Conservation (phyloP, 2,329 filamentous ascomycete genomes). For the Nothophoma quercina region DNA sequence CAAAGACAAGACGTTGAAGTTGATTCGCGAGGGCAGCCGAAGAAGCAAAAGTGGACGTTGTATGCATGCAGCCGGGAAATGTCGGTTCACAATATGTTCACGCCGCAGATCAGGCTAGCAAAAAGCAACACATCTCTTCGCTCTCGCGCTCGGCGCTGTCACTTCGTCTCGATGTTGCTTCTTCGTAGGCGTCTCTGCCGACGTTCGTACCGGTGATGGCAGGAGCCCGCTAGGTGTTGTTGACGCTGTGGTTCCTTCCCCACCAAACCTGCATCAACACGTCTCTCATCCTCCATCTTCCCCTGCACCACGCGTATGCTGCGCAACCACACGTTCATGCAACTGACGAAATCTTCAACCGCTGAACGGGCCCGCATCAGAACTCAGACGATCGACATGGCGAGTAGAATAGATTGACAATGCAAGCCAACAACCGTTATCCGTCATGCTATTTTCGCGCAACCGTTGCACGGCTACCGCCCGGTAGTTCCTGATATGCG, state of each 20-base stretch:
- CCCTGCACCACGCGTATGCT: slow-evolving; percentile 14
- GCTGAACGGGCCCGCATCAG: not conserved
- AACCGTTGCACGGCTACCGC: slow-evolving; percentile 9
- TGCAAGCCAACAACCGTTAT: slow-evolving; percentile 13
- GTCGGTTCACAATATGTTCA: slow-evolving; percentile 3
- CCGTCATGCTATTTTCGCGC: slow-evolving; percentile 9
- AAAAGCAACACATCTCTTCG: not conserved
- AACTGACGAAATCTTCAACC: not conserved
- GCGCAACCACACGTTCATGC: slow-evolving; percentile 9
- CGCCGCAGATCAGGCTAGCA: not conserved
- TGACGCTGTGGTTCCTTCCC: not conserved
- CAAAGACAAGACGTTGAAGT: slow-evolving; percentile 3
- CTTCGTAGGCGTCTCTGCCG: not conserved
- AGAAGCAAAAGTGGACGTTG: not conserved
- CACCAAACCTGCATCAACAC: not conserved
- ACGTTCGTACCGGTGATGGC: not conserved
- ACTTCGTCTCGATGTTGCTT: not conserved
- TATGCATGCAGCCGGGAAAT: not conserved
- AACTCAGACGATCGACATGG: not conserved
- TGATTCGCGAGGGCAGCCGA: slow-evolving; percentile 5
- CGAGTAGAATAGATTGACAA: slow-evolving; percentile 4
- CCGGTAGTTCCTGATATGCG: slow-evolving; percentile 9
- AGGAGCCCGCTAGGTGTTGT: no score
- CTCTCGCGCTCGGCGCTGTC: not conserved
- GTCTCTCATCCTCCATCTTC: not conserved